These are phyloP conservation scores for Sedum album DNA, from an alignment of 164 flowering plant genomes.

Conservation along the genomic window DNA sequence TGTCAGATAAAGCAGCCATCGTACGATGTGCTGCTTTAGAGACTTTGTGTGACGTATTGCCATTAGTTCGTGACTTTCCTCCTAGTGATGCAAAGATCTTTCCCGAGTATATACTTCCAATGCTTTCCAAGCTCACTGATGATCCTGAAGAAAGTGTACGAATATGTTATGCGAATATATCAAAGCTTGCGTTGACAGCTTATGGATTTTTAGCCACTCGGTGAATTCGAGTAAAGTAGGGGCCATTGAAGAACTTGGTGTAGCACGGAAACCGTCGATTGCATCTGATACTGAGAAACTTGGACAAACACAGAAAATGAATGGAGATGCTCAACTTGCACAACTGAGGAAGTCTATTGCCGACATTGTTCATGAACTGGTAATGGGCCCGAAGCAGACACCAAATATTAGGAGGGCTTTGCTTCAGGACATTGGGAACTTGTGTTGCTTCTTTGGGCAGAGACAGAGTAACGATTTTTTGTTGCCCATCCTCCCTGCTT, in stretches of 20 bases:
- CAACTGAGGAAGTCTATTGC: constrained; percentile 80
- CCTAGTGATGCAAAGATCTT: constrained; percentile 99
- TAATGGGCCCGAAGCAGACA: constrained; percentile 97
- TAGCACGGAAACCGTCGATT: constrained; percentile 19
- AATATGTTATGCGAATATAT: constrained; percentile 85
- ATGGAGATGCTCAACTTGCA: constrained; percentile 54
- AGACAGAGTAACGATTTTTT: constrained; percentile 89
- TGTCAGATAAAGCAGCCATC: constrained; percentile 90
- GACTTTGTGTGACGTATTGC: constrained; percentile 79
- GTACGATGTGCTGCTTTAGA: constrained; percentile 96
- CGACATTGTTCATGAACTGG: constrained; percentile 93
- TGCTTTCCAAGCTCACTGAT: constrained; percentile 99
- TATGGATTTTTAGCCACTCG: constrained; percentile 71
- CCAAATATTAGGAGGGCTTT: constrained; percentile 94
- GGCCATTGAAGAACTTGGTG: constrained; percentile 59
- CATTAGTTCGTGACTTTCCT: constrained; percentile 85
- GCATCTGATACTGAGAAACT: constrained; percentile 31
- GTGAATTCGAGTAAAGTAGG: constrained; percentile 70
- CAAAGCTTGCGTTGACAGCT: constrained; percentile 83
- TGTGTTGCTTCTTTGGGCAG: constrained; percentile 93
- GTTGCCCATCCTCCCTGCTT: constrained; percentile 92
- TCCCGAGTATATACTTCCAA: constrained; percentile 94
- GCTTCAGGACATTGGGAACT: constrained; percentile 66
- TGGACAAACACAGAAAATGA: constrained; percentile 23
- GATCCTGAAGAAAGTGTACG: constrained; percentile 98